Conservation (phyloP, 2,329 filamentous ascomycete genomes). For the Helicocarpus griseus region DNA sequence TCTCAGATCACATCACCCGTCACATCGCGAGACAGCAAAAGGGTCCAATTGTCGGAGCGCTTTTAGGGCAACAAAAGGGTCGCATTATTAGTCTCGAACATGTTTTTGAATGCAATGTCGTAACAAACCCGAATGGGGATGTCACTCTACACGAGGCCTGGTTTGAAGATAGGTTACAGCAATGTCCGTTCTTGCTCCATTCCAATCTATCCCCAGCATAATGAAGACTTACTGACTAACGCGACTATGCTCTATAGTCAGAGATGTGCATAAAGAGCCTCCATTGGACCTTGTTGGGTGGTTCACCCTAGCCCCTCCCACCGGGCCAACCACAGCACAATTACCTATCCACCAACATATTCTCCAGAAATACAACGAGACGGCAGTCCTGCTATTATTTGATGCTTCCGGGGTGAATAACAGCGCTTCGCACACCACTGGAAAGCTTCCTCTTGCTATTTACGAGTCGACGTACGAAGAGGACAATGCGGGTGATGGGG, state of each 20-base stretch:
- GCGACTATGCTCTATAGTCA: conserved; percentile 49
- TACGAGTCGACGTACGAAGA: conserved; percentile 78
- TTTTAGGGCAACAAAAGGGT: conserved; percentile 88
- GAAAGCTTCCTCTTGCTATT: conserved; percentile 78
- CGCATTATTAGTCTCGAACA: conserved; percentile 86
- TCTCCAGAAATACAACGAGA: conserved; percentile 67
- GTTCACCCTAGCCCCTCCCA: conserved; percentile 68
- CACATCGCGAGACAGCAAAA: conserved; percentile 68
- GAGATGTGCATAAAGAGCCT: conserved; percentile 75
- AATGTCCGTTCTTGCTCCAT: conserved; percentile 51
- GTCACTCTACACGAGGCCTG: conserved; percentile 57
- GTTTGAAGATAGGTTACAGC: conserved; percentile 70
- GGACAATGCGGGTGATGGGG: conserved; percentile 50
- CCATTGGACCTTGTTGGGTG: conserved; percentile 81
- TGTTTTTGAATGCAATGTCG: conserved; percentile 71
- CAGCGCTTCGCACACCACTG: conserved; percentile 48
- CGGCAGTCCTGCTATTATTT: conserved; percentile 78
- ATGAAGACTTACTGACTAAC: conserved; percentile 4
- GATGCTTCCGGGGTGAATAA: conserved; percentile 54
- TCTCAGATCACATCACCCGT: conserved; percentile 92
- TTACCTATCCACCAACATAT: conserved; percentile 72
- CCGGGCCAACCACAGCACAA: conserved; percentile 58
- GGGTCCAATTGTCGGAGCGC: conserved; percentile 71
- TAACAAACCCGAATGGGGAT: conserved; percentile 42
- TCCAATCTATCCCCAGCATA: background rate